Percentiles rank a stretch among this genome's conserved stretches.
Conservation (phyloP, 1,284 basidiomycete species). For the Trichosporon faecale region DNA sequence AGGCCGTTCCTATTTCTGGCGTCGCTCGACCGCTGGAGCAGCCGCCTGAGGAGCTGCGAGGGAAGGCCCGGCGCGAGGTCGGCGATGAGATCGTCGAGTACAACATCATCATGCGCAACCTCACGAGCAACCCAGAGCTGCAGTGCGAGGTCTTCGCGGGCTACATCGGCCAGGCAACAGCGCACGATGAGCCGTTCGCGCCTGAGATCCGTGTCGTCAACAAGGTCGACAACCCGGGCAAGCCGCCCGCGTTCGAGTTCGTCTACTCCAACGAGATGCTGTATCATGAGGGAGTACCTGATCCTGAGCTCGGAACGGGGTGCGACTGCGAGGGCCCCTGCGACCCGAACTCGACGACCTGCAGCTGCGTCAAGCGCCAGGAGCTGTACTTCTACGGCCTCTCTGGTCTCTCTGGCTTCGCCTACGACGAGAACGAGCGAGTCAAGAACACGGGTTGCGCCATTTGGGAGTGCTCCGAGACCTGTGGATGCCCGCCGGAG, state of each 20-base stretch:
- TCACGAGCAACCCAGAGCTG: slow-evolving; percentile 26
- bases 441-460: slow-evolving; percentile 61
- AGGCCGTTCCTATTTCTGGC: background rate
- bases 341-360: slow-evolving; percentile 64
- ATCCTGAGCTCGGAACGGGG: slow-evolving; percentile 63
- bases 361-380: slow-evolving; percentile 66
- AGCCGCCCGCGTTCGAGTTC: slow-evolving; percentile 51
- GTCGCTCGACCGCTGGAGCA: background rate
- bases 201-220: slow-evolving; percentile 66
- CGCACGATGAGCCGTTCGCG: slow-evolving; percentile 62
- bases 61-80: background rate
- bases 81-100: background rate
- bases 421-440: slow-evolving; percentile 61
- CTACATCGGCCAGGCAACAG: slow-evolving; percentile 59
- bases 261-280: slow-evolving; percentile 58
- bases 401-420: slow-evolving; percentile 57
- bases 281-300: slow-evolving; percentile 64
- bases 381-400: slow-evolving; percentile 50
- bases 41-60: background rate
- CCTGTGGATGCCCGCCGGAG: slow-evolving; percentile 73
- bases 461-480: slow-evolving; percentile 81
- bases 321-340: slow-evolving; percentile 73
- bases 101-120: background rate
- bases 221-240: slow-evolving; percentile 63
- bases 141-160: slow-evolving; percentile 58